phyloP scores from a whole-genome alignment of 1,284 basidiomycete species.

The Trametes pubescens region DNA sequence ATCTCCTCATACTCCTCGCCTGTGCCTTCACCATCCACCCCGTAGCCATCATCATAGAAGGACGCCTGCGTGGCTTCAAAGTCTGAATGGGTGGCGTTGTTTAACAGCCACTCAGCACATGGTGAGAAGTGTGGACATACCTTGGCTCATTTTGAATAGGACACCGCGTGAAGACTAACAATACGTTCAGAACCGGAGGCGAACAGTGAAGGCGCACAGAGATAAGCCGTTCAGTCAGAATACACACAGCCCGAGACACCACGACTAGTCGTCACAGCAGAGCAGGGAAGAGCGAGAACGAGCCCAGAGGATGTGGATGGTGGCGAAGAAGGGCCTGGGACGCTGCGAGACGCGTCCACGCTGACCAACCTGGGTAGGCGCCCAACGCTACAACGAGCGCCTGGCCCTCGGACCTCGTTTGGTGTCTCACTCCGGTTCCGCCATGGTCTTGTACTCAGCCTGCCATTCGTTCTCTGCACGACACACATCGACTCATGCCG shows the following conservation, averaged over 20 bases:
- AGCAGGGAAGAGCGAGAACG: background rate
- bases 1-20: constrained; percentile 80
- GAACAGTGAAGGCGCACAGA: background rate
- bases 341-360: constrained; percentile 23
- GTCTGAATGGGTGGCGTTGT: constrained; percentile 19
- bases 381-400: background rate
- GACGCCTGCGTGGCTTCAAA: constrained; percentile 54
- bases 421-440: background rate
- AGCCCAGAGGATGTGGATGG: constrained; percentile 19
- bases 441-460: background rate
- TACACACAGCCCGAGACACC: background rate
- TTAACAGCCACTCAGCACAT: background rate
- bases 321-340: constrained; percentile 17
- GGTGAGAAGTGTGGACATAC: constrained; percentile 12
- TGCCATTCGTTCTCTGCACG: too few relatives aligned
- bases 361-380: constrained; percentile 29
- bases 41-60: constrained; percentile 68
- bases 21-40: constrained; percentile 66
- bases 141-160: constrained; percentile 34
- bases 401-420: background rate
- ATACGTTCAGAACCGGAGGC: background rate
- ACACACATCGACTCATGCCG: too few relatives aligned
- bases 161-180: background rate
- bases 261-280: background rate
- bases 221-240: background rate